Percentiles rank a stretch among this genome's conserved stretches.
phyloP scores from a whole-genome alignment of 2,329 filamentous ascomycete species.

The Cyanodermella asteris region DNA sequence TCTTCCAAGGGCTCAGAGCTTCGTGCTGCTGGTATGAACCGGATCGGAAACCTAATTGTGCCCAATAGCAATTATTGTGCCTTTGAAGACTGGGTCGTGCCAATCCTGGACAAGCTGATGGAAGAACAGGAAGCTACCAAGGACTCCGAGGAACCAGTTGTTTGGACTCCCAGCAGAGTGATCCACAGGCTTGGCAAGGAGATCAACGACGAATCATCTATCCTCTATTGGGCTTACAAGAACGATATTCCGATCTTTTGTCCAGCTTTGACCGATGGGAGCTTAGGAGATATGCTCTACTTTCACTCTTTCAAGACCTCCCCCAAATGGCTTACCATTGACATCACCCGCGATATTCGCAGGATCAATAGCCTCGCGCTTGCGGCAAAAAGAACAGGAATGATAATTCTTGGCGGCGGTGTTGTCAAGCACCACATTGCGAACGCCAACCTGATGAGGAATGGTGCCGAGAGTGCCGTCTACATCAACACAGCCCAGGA shows the following conservation, averaged over 20 bases:
- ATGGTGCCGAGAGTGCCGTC: conserved; percentile 87
- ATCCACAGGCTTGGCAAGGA: conserved; percentile 79
- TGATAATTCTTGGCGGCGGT: conserved; percentile 87
- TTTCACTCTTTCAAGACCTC: conserved; percentile 91
- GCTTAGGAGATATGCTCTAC: conserved; percentile 92
- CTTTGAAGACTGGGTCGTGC: conserved; percentile 94
- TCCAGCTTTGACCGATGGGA: conserved; percentile 84
- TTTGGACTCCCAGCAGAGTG: conserved; percentile 87
- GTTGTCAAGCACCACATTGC: conserved; percentile 98
- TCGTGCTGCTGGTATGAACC: conserved; percentile 70
- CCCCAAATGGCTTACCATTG: conserved; percentile 59
- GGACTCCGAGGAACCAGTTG: conserved; percentile 42
- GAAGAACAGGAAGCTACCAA: conserved; percentile 70
- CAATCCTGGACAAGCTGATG: conserved; percentile 84
- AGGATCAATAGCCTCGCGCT: conserved; percentile 83
- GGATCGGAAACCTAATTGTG: conserved; percentile 87
- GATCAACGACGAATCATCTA: conserved; percentile 76
- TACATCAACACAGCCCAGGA: conserved; percentile 97
- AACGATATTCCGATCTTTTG: conserved; percentile 96
- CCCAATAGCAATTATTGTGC: conserved; percentile 94
- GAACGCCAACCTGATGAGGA: conserved; percentile 92
- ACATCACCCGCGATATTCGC: conserved; percentile 85
- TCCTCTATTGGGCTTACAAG: conserved; percentile 95
- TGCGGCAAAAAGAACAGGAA: conserved; percentile 66
- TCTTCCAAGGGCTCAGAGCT: conserved; percentile 53